These are phyloP conservation scores for Candida sojae DNA, from an alignment of 1,139 yeast species.

Conservation along the genomic window DNA sequence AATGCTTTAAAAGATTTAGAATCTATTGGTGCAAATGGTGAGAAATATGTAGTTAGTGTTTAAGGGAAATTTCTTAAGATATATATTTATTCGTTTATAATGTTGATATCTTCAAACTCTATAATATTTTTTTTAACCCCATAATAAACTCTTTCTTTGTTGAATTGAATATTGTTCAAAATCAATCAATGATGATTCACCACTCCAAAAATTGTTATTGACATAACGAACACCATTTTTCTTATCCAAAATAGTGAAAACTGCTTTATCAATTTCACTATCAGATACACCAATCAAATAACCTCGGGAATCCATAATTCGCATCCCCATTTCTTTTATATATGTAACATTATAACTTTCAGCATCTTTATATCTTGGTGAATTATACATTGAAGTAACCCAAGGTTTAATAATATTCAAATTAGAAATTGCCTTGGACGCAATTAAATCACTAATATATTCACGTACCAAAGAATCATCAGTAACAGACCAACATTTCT, in stretches of 20 bases:
- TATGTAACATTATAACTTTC: conserved; percentile 17
- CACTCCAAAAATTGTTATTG: conserved; percentile 27
- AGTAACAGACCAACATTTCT: conserved; percentile 35
- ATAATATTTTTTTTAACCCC: conserved; percentile 7
- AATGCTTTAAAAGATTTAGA: conserved; percentile 40
- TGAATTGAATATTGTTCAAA: conserved; percentile 31
- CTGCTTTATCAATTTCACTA: conserved; percentile 4
- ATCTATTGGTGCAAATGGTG: conserved; percentile 41
- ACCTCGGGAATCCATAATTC: conserved; percentile 7
- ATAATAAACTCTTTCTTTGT: conserved; percentile 16
- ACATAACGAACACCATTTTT: neutral
- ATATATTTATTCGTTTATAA: neutral
- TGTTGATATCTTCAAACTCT: too few species aligned
- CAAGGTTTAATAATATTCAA: conserved; percentile 12
- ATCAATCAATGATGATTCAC: conserved; percentile 29
- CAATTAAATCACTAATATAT: conserved; percentile 14
- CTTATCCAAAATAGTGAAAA: conserved; percentile 5
- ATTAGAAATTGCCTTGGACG: neutral
- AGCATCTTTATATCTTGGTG: conserved; percentile 23
- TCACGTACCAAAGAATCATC: conserved; percentile 29
- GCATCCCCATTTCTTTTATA: conserved; percentile 6
- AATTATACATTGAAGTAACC: conserved; percentile 23
- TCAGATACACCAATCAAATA: conserved; percentile 10
- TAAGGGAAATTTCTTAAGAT: conserved; percentile 1
- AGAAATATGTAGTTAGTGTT: conserved; percentile 37